A percentile compares a stretch with the other conserved stretches of the same genome.
These are phyloP conservation scores for Moesziomyces parantarcticus DNA, from an alignment of 1,284 basidiomycete genomes.

Conservation along the genomic window DNA sequence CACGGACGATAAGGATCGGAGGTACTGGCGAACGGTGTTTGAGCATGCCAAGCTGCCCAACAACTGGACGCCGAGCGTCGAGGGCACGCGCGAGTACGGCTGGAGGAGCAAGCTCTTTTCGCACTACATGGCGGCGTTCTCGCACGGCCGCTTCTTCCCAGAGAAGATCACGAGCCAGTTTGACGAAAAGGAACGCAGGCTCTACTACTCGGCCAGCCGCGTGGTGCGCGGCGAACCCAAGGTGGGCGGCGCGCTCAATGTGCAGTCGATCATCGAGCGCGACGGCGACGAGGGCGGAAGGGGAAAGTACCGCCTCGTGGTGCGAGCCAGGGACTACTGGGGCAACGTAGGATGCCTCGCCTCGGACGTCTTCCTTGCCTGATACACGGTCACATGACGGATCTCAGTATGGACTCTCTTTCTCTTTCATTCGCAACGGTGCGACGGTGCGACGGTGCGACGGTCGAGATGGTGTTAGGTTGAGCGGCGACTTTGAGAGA, in stretches of 20 bases:
- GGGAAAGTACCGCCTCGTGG: constrained; percentile 53
- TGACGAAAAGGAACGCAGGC: constrained; percentile 53
- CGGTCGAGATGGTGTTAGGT: no score
- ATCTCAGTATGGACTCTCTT: background rate
- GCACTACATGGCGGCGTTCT: constrained; percentile 53
- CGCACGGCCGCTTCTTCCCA: constrained; percentile 41
- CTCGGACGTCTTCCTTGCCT: constrained; percentile 38
- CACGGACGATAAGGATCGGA: constrained; percentile 9
- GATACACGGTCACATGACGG: background rate
- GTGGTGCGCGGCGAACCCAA: constrained; percentile 44
- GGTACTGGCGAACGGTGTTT: constrained; percentile 43
- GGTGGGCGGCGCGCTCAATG: constrained; percentile 43
- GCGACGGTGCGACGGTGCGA: background rate
- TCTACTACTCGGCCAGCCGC: constrained; percentile 52
- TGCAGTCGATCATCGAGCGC: constrained; percentile 22
- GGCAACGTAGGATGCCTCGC: constrained; percentile 55
- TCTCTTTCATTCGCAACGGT: background rate
- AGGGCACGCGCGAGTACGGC: constrained; percentile 6
- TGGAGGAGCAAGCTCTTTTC: constrained; percentile 47
- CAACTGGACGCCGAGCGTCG: constrained; percentile 15
- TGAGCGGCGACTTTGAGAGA: no score
- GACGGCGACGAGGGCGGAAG: constrained; percentile 25
- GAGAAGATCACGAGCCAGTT: constrained; percentile 52
- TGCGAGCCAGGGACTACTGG: constrained; percentile 55
- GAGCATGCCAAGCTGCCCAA: constrained; percentile 58